Evolutionary conservation across 176 grass and related monocot species (phyloP), one percentile per base, ranked within the genome.

Genomic region (Chloris gayana): DNA sequence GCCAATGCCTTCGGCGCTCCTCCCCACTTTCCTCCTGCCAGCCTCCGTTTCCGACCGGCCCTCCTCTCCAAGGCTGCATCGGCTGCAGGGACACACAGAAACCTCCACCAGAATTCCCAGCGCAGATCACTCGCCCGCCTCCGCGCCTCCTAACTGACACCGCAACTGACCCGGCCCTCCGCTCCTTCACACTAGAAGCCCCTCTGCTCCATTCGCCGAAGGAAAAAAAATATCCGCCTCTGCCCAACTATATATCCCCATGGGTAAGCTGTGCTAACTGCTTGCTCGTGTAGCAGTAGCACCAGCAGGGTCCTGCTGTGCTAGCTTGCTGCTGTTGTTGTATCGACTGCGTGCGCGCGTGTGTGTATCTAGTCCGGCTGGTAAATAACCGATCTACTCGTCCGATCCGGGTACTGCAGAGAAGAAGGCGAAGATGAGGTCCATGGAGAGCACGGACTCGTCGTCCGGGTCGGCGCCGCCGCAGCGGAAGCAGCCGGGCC

Each of bases 1-100:
- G 62, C 19, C 89, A 95, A 95, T 82, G 83, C 93, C 84, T 81
- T 92, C 78, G 82, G 93, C 89, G 51, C 93, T 87, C 87, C 77
- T 72, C 69, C 69, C 49, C 49, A 37, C 64, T 38, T 13, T 27
- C 25, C 25, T 29, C 56, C n/a, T 21, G 51, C 57, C 72, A 41
- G 56, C 85, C 70, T 50, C 31, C 73, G 26, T 39, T 83, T 61
- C 80, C 71, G 7, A 61, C 73, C 62, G 24, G 46, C 33, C 41
- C 75, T 57, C 50, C 47, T 22, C 51, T 54, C 19, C 50, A 44
- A 11, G 11, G 41, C 2, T n/a, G n/a, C n/a, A n/a, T n/a, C n/a
- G n/a, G n/a, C n/a, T n/a, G n/a, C 8, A 24, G 22, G 22, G 54
- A 22, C 53, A 53, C 17, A 15, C 15, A 7, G 54, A 60, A 58